phyloP scores from a whole-genome alignment of 1,284 basidiomycete genomes.

The Vanrija sp. region DNA sequence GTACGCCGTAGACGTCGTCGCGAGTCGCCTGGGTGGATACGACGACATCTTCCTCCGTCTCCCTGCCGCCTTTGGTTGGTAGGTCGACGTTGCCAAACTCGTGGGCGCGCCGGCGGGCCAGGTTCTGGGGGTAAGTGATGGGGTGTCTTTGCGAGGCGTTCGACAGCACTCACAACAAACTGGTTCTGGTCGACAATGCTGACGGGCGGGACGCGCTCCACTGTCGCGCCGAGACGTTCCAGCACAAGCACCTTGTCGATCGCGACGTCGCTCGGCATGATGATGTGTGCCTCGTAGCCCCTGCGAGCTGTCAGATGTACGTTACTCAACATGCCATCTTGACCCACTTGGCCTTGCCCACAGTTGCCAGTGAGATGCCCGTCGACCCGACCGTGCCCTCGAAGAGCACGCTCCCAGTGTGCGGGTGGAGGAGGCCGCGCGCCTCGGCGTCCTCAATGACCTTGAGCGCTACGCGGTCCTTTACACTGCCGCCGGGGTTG shows the following conservation, averaged over 20 bases:
- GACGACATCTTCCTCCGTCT: constrained; percentile 28
- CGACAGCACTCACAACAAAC: constrained; percentile 54
- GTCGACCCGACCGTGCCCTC: constrained; percentile 98
- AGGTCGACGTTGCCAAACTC: constrained; percentile 61
- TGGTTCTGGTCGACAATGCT: constrained; percentile 94
- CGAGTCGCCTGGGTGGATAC: constrained; percentile 59
- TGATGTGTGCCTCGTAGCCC: constrained; percentile 58
- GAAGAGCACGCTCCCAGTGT: constrained; percentile 90
- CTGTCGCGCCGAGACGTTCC: constrained; percentile 76
- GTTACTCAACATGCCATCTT: background rate
- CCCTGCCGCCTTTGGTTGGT: constrained; percentile 17
- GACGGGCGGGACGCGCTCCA: constrained; percentile 75
- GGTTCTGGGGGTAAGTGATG: constrained; percentile 57
- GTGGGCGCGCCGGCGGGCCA: constrained; percentile 70
- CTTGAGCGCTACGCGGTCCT: constrained; percentile 89
- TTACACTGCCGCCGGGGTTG: constrained; percentile 96
- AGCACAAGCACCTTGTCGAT: constrained; percentile 82
- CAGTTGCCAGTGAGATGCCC: constrained; percentile 92
- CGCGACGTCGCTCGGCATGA: constrained; percentile 92
- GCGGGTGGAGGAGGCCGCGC: constrained; percentile 72
- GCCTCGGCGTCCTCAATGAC: constrained; percentile 92
- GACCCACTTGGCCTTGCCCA: constrained; percentile 75
- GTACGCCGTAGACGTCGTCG: constrained; percentile 36
- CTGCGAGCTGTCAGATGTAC: constrained; percentile 43
- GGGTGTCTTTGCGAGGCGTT: background rate